phyloP scores from a whole-genome alignment of 306 rosid genomes.

The Quercus mongolica region DNA sequence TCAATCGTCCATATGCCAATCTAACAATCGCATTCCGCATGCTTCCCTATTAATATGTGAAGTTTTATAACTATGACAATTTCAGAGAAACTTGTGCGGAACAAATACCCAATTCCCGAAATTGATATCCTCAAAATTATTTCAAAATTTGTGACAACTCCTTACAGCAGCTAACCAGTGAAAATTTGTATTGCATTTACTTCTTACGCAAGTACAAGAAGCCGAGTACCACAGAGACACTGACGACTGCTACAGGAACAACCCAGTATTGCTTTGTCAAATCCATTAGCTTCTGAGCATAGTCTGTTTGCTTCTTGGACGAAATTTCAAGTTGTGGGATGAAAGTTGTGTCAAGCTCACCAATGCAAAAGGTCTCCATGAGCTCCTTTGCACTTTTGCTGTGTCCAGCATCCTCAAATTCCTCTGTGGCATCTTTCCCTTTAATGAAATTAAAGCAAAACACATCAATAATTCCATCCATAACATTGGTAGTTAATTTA shows the following conservation, averaged over 20 bases:
- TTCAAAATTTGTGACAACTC: slow-evolving; percentile 36
- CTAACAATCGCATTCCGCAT: background rate
- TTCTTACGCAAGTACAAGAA: slow-evolving; percentile 59
- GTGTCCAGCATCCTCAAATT: slow-evolving; percentile 96
- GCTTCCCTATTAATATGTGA: background rate
- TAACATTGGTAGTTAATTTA: slow-evolving; percentile 10
- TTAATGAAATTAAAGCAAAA: slow-evolving; percentile 13
- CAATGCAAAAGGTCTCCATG: slow-evolving; percentile 61
- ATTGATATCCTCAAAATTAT: slow-evolving; percentile 16
- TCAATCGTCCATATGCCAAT: slow-evolving; percentile 23
- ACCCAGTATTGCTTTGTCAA: slow-evolving; percentile 62
- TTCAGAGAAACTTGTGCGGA: background rate
- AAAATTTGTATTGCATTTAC: slow-evolving; percentile 23
- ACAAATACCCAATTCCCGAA: slow-evolving; percentile 12
- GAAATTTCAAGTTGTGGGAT: slow-evolving; percentile 32
- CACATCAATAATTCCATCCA: slow-evolving; percentile 13
- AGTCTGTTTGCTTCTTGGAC: slow-evolving; percentile 21
- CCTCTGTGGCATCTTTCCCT: slow-evolving; percentile 88
- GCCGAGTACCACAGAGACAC: slow-evolving; percentile 57
- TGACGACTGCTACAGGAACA: slow-evolving; percentile 46
- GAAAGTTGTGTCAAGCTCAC: slow-evolving; percentile 59
- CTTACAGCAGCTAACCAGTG: slow-evolving; percentile 5
- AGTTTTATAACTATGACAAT: background rate
- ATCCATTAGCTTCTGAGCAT: slow-evolving; percentile 31
- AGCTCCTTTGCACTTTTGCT: slow-evolving; percentile 67